Evolutionary conservation across 306 rosid species (phyloP).

Genomic region (cucumber (Cucumis sativus)): Cucumber_9930_V3 NC_026657.2:8916001-8916500

Average conservation of each 20-base stretch:
- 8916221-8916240: conserved; percentile 89
- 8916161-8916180: conserved; percentile 91
- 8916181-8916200: conserved; percentile 75
- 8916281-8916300: conserved; percentile 29
- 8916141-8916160: conserved; percentile 84
- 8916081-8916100: not conserved
- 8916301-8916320: conserved; percentile 34
- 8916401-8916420: conserved; percentile 86
- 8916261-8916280: conserved; percentile 76
- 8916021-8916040: too few relatives aligned
- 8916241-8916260: conserved; percentile 75
- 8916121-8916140: conserved; percentile 17
- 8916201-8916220: conserved; percentile 67
- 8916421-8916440: conserved; percentile 67
- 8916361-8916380: conserved; percentile 76
- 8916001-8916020: too few relatives aligned
- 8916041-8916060: too few relatives aligned
- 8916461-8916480: conserved; percentile 29
- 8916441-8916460: conserved; percentile 30
- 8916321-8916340: conserved; percentile 50
- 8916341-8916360: conserved; percentile 70
- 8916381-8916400: conserved; percentile 50
- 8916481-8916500: not conserved
- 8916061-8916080: too few relatives aligned
- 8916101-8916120: not conserved